These are phyloP conservation scores for Leccinum variicolor DNA, from an alignment of 768 basidiomycete genomes.

Conservation along the genomic window DNA sequence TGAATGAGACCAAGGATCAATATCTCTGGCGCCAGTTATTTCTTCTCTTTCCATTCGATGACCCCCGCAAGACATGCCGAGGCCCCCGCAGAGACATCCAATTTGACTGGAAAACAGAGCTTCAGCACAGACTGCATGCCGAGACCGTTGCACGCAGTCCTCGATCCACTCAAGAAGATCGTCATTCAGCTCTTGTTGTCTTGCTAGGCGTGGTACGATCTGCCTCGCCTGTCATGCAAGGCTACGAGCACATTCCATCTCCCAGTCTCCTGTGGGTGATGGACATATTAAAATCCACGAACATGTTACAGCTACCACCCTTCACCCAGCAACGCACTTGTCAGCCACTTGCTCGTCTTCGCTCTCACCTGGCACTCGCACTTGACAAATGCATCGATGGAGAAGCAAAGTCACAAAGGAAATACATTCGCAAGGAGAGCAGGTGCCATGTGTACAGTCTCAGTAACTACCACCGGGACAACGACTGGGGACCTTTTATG, in stretches of 20 bases:
- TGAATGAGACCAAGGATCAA: slow-evolving; percentile 49
- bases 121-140: slow-evolving; percentile 42
- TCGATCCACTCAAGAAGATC: slow-evolving; percentile 25
- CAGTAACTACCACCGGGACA: slow-evolving; percentile 49
- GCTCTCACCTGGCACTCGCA: slow-evolving; percentile 47
- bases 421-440: slow-evolving; percentile 40
- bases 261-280: slow-evolving; percentile 47
- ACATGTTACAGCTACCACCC: slow-evolving; percentile 30
- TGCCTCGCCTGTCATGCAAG: slow-evolving; percentile 27
- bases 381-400: slow-evolving; percentile 32
- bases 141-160: slow-evolving; percentile 28
- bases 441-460: slow-evolving; percentile 65
- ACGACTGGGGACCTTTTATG: slow-evolving; percentile 58
- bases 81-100: slow-evolving; percentile 8
- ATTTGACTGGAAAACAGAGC: slow-evolving; percentile 35
- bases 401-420: slow-evolving; percentile 25
- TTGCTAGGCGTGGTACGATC: slow-evolving; percentile 41
- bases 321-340: slow-evolving; percentile 10
- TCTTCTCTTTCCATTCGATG: slow-evolving; percentile 57
- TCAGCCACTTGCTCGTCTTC: slow-evolving; percentile 43
- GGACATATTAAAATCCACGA: slow-evolving; percentile 37
- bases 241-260: slow-evolving; percentile 30
- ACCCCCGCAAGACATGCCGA: slow-evolving; percentile 43
- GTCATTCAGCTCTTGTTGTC: slow-evolving; percentile 34
- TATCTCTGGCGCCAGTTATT: slow-evolving; percentile 71